Conservation (phyloP, 169 alveolate genomes). For the Plasmodium inui region DNA sequence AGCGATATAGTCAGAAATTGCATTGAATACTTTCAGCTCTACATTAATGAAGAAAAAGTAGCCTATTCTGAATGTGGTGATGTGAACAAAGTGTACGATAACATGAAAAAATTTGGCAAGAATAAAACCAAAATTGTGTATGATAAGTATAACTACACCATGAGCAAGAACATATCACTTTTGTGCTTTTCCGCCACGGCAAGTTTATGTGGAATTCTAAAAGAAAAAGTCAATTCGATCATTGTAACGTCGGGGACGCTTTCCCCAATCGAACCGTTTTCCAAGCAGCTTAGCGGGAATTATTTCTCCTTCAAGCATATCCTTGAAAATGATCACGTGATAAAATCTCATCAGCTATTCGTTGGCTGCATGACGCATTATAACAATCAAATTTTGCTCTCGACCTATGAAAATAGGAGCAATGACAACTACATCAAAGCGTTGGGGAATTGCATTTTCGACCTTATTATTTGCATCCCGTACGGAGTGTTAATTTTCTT, state of each 20-base stretch:
- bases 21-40: slow-evolving; percentile 79
- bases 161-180: slow-evolving; percentile 43
- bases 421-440: slow-evolving; percentile 83
- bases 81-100: slow-evolving; percentile 65
- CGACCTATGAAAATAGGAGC: slow-evolving; percentile 86
- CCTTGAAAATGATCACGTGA: slow-evolving; percentile 94
- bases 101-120: slow-evolving; percentile 40
- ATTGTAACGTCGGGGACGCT: slow-evolving; percentile 96
- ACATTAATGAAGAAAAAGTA: slow-evolving; percentile 76
- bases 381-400: slow-evolving; percentile 82
- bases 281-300: slow-evolving; percentile 89
- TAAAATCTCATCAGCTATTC: slow-evolving; percentile 88
- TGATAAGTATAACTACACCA: slow-evolving; percentile 34
- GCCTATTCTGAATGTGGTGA: slow-evolving; percentile 38
- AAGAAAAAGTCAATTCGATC: slow-evolving; percentile 87
- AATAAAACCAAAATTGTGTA: slow-evolving; percentile 60
- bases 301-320: slow-evolving; percentile 88
- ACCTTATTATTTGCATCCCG: slow-evolving; percentile 86
- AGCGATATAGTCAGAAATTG: slow-evolving; percentile 77
- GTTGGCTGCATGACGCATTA: slow-evolving; percentile 84
- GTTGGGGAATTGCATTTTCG: slow-evolving; percentile 89
- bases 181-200: slow-evolving; percentile 89
- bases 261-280: slow-evolving; percentile 92
- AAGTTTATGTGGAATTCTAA: slow-evolving; percentile 83
- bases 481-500: slow-evolving; percentile 91